Base-by-base conservation (phyloP, 805 yeast genomes). In the Monosporozyma siamensis region DNA sequence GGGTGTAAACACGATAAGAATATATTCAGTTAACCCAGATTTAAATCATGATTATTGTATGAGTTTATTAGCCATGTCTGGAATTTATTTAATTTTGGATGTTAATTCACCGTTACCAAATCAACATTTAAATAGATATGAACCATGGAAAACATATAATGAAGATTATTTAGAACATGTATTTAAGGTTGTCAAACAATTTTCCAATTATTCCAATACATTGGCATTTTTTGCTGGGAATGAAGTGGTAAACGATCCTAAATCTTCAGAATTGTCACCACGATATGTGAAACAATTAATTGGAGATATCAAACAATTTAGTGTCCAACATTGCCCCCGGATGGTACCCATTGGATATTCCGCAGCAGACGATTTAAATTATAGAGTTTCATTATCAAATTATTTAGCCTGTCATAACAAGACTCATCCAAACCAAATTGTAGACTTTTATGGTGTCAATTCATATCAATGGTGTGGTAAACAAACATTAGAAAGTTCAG, bases 391-490 rank as follows among this genome's bases (percentile, higher is more conserved):
- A 0, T 69, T 89, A 38, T 82, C 96, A 0, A 72, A 77, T 44
- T 90, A 84, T 58, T 70, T 90, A 43, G 90, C 82, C 53, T 89
- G 97, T 54, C 73, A 78, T 20, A 78, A 75, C 17, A 70, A 69
- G 2, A 56, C 54, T 2, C 62, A 64, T 12, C 64, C 72, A 0
- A 49, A 57, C 3, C 63, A 79, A 2, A 49, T 59, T 25, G 79
- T 82, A 14, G 97, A 90, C 57, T 88, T 90, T 70, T 88, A 83
- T 62, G 98, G 97, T 11, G 76, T 90, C 59, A 90, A 92, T 69
- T 86, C 95, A 41, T 92, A 92, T 64, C 82, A 87, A 48, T 90
- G 97, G 97, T 92, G 97, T 68, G 97, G 97, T 2, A 74, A 77
- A 38, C 95, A 87, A 60, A 82, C 92, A 0, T 79, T 87, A 58